A percentile compares a stretch with the other conserved stretches of the same genome.
Evolutionary conservation across 257 asterid species (phyloP).

Genomic region (Asclepias syriaca): DNA sequence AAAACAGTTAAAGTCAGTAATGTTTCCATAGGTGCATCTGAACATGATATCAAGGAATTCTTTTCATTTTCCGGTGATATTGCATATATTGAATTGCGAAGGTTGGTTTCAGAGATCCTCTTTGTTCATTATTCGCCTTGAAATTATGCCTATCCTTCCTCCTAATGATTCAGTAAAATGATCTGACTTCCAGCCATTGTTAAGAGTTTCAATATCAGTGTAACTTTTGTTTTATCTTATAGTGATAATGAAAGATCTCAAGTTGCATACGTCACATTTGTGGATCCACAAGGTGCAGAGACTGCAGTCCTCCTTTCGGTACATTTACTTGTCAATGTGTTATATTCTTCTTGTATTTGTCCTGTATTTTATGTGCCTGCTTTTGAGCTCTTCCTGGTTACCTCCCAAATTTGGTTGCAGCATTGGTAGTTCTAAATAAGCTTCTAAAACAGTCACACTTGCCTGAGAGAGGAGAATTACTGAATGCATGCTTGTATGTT

Average conservation of each 20-base stretch:
- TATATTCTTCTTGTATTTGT: neutral
- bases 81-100: slow-evolving; percentile 22
- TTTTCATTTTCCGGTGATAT: slow-evolving; percentile 28
- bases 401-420: neutral
- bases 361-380: neutral
- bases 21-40: slow-evolving; percentile 24
- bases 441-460: neutral
- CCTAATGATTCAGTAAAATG: neutral
- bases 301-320: slow-evolving; percentile 37
- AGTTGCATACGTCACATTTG: slow-evolving; percentile 28
- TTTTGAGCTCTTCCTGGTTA: neutral
- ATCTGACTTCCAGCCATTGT: neutral
- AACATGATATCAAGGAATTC: slow-evolving; percentile 28
- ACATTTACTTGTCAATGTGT: neutral
- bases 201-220: neutral
- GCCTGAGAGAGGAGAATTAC: neutral
- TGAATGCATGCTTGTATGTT: neutral
- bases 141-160: neutral
- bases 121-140: neutral
- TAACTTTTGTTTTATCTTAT: neutral
- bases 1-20: slow-evolving; percentile 24
- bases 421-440: neutral
- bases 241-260: slow-evolving; percentile 30
- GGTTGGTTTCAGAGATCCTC: slow-evolving; percentile 4
- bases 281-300: slow-evolving; percentile 35